phyloP scores from a whole-genome alignment of 2,329 filamentous ascomycete genomes.

The Fulvia fulva region DNA sequence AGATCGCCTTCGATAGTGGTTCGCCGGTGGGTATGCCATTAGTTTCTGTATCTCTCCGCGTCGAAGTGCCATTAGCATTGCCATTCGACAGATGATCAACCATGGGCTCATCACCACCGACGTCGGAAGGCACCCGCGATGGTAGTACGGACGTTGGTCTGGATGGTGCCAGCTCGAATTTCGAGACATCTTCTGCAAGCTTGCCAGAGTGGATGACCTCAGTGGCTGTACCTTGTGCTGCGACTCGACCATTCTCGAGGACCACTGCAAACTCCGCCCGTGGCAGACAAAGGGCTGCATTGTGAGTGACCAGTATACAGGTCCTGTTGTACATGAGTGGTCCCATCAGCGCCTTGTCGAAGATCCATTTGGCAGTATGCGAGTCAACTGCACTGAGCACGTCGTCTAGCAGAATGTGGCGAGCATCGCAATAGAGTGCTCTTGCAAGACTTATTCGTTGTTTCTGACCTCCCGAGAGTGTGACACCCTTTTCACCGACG shows the following conservation, averaged over 20 bases:
- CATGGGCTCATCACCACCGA: slow-evolving; percentile 57
- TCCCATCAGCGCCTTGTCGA: slow-evolving; percentile 85
- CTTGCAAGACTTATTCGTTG: slow-evolving; percentile 95
- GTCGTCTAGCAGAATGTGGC: slow-evolving; percentile 87
- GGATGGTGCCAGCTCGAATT: slow-evolving; percentile 63
- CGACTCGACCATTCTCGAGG: slow-evolving; percentile 80
- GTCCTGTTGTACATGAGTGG: slow-evolving; percentile 84
- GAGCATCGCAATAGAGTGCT: slow-evolving; percentile 92
- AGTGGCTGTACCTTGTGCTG: slow-evolving; percentile 69
- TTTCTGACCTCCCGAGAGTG: slow-evolving; percentile 93
- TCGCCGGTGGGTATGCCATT: slow-evolving; percentile 39
- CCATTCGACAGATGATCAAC: slow-evolving; percentile 22
- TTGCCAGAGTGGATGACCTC: slow-evolving; percentile 83
- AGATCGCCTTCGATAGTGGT: slow-evolving; percentile 46
- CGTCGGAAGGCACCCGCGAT: slow-evolving; percentile 72
- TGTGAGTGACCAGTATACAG: slow-evolving; percentile 94
- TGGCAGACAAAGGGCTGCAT: slow-evolving; percentile 81
- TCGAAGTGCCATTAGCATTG: slow-evolving; percentile 48
- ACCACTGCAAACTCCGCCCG: slow-evolving; percentile 75
- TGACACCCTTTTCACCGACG: slow-evolving; percentile 96
- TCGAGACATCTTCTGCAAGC: slow-evolving; percentile 79
- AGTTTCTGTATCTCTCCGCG: slow-evolving; percentile 30
- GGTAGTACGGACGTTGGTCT: slow-evolving; percentile 66
- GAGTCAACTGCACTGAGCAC: slow-evolving; percentile 95
- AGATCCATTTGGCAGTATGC: slow-evolving; percentile 97